Conservation (phyloP, 768 basidiomycete species). For the Amanita molliuscula region DNA sequence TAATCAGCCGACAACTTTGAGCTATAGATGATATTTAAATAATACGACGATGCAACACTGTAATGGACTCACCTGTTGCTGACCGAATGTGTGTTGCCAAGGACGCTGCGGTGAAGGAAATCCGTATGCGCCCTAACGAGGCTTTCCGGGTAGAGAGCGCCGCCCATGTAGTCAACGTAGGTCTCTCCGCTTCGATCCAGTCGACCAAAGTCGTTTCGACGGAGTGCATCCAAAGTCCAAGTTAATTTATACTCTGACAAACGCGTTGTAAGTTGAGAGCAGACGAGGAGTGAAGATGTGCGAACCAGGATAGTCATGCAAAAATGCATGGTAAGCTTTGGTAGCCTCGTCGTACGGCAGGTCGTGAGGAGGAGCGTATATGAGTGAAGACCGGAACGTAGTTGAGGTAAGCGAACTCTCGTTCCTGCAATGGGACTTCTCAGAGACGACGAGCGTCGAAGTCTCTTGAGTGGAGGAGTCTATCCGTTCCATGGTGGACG, state of each 20-base stretch:
- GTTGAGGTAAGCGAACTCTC: background rate
- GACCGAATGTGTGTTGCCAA: slow-evolving; percentile 81
- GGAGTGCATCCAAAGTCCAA: slow-evolving; percentile 61
- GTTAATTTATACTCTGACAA: slow-evolving; percentile 51
- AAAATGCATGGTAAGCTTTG: slow-evolving; percentile 38
- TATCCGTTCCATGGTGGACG: slow-evolving; percentile 23
- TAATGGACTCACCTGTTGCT: slow-evolving; percentile 50
- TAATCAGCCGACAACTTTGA: slow-evolving; percentile 60
- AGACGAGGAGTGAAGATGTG: background rate
- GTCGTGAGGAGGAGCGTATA: slow-evolving; percentile 17
- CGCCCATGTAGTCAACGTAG: slow-evolving; percentile 85
- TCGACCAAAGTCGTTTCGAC: slow-evolving; percentile 50
- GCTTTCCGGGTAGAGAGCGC: slow-evolving; percentile 69
- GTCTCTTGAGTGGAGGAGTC: slow-evolving; percentile 26
- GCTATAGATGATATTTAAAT: slow-evolving; percentile 25
- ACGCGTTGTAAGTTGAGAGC: background rate
- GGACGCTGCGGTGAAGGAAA: slow-evolving; percentile 53
- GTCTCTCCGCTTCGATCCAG: slow-evolving; percentile 56
- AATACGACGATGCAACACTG: slow-evolving; percentile 1
- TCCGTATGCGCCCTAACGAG: slow-evolving; percentile 61
- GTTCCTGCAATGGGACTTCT: slow-evolving; percentile 12
- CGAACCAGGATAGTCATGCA: slow-evolving; percentile 29
- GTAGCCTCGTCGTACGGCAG: slow-evolving; percentile 25
- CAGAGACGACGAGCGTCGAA: slow-evolving; percentile 19
- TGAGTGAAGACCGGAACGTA: slow-evolving; percentile 7